Evolutionary conservation across 768 basidiomycete genomes (phyloP), one percentile per base, ranked within the genome.

Genomic region (Russula olivacea): DNA sequence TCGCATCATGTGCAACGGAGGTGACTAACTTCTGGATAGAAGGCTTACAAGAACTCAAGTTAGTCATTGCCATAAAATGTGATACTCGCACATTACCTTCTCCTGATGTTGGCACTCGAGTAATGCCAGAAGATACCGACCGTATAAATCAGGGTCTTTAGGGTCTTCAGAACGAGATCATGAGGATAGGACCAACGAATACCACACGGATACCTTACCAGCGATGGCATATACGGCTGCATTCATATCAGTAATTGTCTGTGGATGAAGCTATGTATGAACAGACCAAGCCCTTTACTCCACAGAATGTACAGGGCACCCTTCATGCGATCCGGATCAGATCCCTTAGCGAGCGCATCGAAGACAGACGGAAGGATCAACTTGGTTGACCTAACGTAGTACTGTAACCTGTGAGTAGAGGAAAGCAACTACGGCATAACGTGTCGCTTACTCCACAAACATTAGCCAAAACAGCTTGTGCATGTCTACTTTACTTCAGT

Each of bases 301-400:
- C 84, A 84, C 11, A 91, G 74, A 21, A 90, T 79, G 71, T 93
- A 94, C 45, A 96, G 77, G 19, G 92, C 93, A 9, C 96, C 96
- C 76, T 98, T 98, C 86, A 97, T 95, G 28, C 88, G 81, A 73
- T 98, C 94, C 11, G 93, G 89, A 70, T 95, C 92, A 61, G 82
- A 86, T 7, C 89, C 93, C 69, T 84, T 87, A 59, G 74, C 74
- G 54, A 91, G 74, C 5, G 87, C 83, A 62, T 80, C 77, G 68
- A 86, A 84, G 51, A 89, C 73, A 23, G 75, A 73, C 6, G 88
- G 85, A 32, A 89, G 76, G 49, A 81, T 78, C 65, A 82, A 81
- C 69, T 84, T 80, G 32, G 87, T 89, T 7, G 89, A 88, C 61
- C 88, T 82, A 43, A 89, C 77, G 61, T 83, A 91, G 30, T 59